phyloP scores from a whole-genome alignment of 1,284 basidiomycete genomes.

The Boletellus deceptivus region DNA sequence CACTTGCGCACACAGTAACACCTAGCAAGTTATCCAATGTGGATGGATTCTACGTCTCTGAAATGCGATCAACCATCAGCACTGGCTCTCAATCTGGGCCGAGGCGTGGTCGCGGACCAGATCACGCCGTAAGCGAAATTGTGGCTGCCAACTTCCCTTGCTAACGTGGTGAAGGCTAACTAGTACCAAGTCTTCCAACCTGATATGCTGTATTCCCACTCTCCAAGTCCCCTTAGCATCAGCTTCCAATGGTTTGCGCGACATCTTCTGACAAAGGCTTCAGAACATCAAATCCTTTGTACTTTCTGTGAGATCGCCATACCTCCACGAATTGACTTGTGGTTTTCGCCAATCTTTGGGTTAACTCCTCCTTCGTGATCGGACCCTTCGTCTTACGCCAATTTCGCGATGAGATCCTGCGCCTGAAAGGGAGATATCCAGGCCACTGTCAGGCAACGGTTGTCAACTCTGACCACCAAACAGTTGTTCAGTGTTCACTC shows the following conservation, averaged over 20 bases:
- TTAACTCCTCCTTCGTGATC: conserved; percentile 59
- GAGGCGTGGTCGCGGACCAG: background rate
- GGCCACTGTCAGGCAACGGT: conserved; percentile 53
- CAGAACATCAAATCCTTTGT: background rate
- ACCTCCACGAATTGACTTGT: conserved; percentile 53
- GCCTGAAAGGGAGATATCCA: conserved; percentile 66
- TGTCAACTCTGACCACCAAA: background rate
- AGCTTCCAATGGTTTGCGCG: conserved; percentile 17
- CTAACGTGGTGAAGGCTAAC: conserved; percentile 75
- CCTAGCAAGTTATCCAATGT: too few relatives aligned
- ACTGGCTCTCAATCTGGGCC: too few relatives aligned
- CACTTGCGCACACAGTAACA: too few relatives aligned
- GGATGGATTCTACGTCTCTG: too few relatives aligned
- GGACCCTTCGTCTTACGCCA: conserved; percentile 66
- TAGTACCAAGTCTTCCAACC: conserved; percentile 59
- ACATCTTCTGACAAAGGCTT: conserved; percentile 30
- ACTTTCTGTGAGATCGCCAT: conserved; percentile 7
- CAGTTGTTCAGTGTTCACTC: conserved; percentile 43
- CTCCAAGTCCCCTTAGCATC: conserved; percentile 50
- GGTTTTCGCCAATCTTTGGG: conserved; percentile 59
- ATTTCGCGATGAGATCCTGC: conserved; percentile 70
- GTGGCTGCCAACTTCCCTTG: conserved; percentile 74
- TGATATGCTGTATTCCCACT: conserved; percentile 53
- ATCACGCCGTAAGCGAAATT: conserved; percentile 45
- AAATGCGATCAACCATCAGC: too few relatives aligned